Percentiles rank a stretch among this genome's conserved stretches.
phyloP scores from a whole-genome alignment of 805 yeast species.

The Starmerella geochares region DNA sequence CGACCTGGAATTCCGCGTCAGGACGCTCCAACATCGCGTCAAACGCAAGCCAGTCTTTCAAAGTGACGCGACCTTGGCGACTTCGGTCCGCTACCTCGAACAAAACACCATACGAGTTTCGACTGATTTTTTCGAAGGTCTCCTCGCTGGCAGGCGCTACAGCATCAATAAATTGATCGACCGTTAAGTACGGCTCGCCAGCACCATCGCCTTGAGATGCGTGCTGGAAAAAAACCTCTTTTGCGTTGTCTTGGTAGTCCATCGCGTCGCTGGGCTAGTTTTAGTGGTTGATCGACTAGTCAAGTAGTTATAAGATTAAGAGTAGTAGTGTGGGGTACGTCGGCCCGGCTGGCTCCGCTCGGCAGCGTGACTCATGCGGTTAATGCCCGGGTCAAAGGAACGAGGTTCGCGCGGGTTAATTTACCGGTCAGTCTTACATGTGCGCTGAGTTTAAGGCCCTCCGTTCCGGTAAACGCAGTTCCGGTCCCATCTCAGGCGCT shows the following conservation, averaged over 20 bases:
- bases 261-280: neutral
- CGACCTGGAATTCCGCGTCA: slow-evolving; percentile 46
- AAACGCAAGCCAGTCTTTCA: slow-evolving; percentile 66
- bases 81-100: slow-evolving; percentile 71
- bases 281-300: neutral
- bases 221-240: slow-evolving; percentile 9
- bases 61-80: slow-evolving; percentile 55
- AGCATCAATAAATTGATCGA: slow-evolving; percentile 38
- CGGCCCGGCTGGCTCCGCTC: slow-evolving; percentile 7
- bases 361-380: slow-evolving; percentile 5
- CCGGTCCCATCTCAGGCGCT: too few relatives aligned
- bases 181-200: slow-evolving; percentile 32
- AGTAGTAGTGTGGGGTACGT: slow-evolving; percentile 17
- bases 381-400: too few relatives aligned
- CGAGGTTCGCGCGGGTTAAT: too few relatives aligned
- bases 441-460: too few relatives aligned
- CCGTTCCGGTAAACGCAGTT: too few relatives aligned
- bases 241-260: slow-evolving; percentile 12
- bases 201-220: slow-evolving; percentile 22
- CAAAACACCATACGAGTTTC: slow-evolving; percentile 57
- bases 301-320: slow-evolving; percentile 7
- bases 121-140: slow-evolving; percentile 44
- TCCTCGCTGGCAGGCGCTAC: slow-evolving; percentile 36
- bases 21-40: slow-evolving; percentile 46
- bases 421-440: too few relatives aligned